Evolutionary conservation across 129 eudicot genomes (phyloP).

Genomic region (Lactuca sativa): DNA sequence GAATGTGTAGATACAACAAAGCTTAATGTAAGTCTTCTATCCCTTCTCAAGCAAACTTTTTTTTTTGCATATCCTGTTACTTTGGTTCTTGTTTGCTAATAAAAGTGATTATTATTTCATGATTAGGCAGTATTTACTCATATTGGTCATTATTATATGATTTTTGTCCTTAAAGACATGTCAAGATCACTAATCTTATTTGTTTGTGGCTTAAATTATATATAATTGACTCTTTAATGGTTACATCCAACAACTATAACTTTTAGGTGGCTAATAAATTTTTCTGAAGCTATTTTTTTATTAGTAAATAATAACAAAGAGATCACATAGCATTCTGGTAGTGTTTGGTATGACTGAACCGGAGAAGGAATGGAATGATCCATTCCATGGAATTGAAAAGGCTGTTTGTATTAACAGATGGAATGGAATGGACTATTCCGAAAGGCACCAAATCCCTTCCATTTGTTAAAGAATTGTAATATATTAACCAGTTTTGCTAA

Average conservation of each 20-base stretch:
- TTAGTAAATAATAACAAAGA: background rate
- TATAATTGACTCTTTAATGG: background rate
- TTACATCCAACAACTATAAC: background rate
- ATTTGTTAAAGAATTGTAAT: background rate
- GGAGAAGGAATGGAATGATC: background rate
- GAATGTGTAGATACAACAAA: slow-evolving; percentile 33
- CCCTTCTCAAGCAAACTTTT: background rate
- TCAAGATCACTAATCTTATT: too few species aligned
- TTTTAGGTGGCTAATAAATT: background rate
- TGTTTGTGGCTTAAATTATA: background rate
- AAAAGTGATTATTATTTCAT: background rate
- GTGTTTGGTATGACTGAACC: background rate
- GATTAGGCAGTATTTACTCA: too few species aligned
- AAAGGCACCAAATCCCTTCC: background rate
- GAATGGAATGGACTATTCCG: background rate
- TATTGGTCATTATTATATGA: too few species aligned
- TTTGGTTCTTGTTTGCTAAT: background rate
- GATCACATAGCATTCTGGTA: background rate
- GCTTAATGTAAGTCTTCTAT: slow-evolving; percentile 40
- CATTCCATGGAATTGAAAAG: background rate
- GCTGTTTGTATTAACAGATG: background rate
- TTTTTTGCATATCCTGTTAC: background rate
- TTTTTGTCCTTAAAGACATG: too few species aligned
- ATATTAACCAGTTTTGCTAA: too few species aligned
- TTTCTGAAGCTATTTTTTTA: background rate